Evolutionary conservation across 2,329 filamentous ascomycete genomes (phyloP).

Genomic region (Fusarium bactridioides): DNA sequence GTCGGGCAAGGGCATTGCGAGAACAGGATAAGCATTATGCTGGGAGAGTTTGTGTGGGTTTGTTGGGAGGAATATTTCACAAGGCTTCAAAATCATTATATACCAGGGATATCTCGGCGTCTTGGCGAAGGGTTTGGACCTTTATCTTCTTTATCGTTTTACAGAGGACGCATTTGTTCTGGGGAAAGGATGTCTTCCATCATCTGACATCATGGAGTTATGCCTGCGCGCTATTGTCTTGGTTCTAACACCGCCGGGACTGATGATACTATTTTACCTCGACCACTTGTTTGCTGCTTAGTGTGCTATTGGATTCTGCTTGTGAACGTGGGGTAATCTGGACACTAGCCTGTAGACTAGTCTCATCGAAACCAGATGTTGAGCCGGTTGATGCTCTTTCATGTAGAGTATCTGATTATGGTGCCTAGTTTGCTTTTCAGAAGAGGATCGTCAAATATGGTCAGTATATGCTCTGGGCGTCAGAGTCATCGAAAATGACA

Average conservation of each 20-base stretch:
- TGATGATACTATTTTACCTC: conserved; percentile 11
- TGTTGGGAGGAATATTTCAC: conserved; percentile 22
- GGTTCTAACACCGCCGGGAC: conserved; percentile 4
- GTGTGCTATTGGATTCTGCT: neutral
- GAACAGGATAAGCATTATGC: neutral
- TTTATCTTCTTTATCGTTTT: conserved; percentile 2
- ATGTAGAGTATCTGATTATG: neutral
- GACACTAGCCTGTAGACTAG: neutral
- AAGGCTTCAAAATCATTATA: conserved; percentile 39
- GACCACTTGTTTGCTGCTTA: conserved; percentile 8
- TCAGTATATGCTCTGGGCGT: neutral
- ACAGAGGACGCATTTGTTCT: conserved; percentile 23
- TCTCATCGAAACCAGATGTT: neutral
- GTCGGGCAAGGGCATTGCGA: neutral
- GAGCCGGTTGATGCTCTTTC: neutral
- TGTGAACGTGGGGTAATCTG: neutral
- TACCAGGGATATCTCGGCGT: conserved; percentile 44
- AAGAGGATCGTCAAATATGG: neutral
- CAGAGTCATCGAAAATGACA: neutral
- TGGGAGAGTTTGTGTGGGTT: neutral
- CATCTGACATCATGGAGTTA: conserved; percentile 30
- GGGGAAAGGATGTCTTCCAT: conserved; percentile 9
- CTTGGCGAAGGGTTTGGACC: conserved; percentile 30
- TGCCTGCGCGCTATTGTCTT: conserved; percentile 18
- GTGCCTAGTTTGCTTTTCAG: neutral